Evolutionary conservation across 1,284 basidiomycete genomes (phyloP).

Genomic region (Fereydounia khargensis): DNA sequence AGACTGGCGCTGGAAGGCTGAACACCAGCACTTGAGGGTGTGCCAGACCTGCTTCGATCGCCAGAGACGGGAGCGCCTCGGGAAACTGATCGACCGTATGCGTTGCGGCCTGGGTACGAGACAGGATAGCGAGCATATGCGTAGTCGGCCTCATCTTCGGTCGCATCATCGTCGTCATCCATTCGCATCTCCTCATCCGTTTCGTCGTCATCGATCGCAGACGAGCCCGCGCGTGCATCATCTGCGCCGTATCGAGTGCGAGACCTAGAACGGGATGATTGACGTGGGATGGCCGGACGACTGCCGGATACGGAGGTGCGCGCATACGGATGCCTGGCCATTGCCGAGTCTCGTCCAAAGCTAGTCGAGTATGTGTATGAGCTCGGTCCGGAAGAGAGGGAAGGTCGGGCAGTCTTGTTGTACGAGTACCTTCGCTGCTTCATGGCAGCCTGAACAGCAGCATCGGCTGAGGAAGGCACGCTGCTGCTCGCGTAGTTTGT

Average conservation of each 20-base stretch:
- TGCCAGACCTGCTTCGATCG: constrained; percentile 17
- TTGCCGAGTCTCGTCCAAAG: constrained; percentile 13
- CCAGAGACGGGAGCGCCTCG: neutral
- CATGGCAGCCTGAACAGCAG: constrained; percentile 25
- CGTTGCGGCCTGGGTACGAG: constrained; percentile 14
- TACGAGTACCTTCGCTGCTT: constrained; percentile 34
- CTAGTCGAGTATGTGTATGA: constrained; percentile 29
- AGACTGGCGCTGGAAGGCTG: constrained; percentile 23
- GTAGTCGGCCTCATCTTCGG: constrained; percentile 46
- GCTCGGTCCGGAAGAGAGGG: constrained; percentile 22
- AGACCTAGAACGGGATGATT: constrained; percentile 19
- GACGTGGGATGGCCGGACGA: constrained; percentile 13
- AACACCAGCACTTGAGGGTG: constrained; percentile 20
- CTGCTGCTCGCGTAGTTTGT: neutral
- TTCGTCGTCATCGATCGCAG: constrained; percentile 46
- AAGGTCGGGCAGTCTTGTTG: constrained; percentile 23
- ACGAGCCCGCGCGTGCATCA: constrained; percentile 3
- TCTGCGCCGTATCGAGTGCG: constrained; percentile 14
- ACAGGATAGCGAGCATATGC: constrained; percentile 13
- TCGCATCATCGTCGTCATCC: constrained; percentile 35
- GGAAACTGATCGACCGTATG: constrained; percentile 3
- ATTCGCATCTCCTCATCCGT: constrained; percentile 53
- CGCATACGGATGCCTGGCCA: constrained; percentile 26
- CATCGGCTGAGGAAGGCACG: constrained; percentile 29
- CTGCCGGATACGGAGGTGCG: constrained; percentile 25